Evolutionary conservation across 1,284 basidiomycete genomes (phyloP).

Genomic region (Irpex lacteus): DNA sequence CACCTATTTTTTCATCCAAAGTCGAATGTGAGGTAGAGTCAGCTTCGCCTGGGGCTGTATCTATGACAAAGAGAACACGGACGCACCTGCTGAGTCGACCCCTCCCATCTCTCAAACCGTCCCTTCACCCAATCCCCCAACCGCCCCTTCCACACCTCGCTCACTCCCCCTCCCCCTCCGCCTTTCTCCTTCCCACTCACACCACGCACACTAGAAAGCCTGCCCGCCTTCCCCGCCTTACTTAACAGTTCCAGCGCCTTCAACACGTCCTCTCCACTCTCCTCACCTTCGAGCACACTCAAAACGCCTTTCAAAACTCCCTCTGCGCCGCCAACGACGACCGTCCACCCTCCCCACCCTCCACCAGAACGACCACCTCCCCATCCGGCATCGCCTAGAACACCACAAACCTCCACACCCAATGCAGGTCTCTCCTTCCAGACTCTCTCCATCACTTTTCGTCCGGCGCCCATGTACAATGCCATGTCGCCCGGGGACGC

Average conservation of each 20-base stretch:
- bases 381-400: conserved; percentile 64
- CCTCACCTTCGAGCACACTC: conserved; percentile 37
- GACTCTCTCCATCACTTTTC: conserved; percentile 52
- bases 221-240: too few species aligned
- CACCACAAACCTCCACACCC: conserved; percentile 52
- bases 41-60: neutral
- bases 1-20: conserved; percentile 26
- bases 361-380: conserved; percentile 36
- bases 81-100: conserved; percentile 33
- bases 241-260: too few species aligned
- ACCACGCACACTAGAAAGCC: too few species aligned
- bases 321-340: too few species aligned
- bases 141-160: conserved; percentile 32
- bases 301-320: conserved; percentile 46
- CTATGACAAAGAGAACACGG: neutral
- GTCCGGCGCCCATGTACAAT: conserved; percentile 59
- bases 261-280: too few species aligned
- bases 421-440: conserved; percentile 39
- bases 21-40: neutral
- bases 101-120: conserved; percentile 34
- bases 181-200: too few species aligned
- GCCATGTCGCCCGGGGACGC: conserved; percentile 55
- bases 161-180: too few species aligned
- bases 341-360: too few species aligned
- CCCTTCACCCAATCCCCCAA: conserved; percentile 53